Conservation (phyloP, 257 asterid species). For the Gentiana straminea region DNA sequence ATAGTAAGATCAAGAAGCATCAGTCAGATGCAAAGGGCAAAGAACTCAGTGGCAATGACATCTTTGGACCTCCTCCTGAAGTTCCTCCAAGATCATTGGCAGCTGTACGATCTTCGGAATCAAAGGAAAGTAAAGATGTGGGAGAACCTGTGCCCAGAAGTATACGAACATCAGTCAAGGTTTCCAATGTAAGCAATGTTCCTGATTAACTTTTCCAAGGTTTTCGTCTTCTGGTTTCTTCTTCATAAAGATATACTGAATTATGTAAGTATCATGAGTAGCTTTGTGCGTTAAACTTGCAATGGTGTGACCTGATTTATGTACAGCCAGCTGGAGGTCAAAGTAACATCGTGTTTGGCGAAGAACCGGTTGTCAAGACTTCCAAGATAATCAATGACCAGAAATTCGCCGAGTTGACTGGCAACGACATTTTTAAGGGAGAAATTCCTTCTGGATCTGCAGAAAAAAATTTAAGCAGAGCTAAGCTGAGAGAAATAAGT, state of each 20-base stretch:
- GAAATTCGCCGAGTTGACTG: constrained; percentile 79
- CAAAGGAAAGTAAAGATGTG: constrained; percentile 55
- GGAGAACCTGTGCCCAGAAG: constrained; percentile 70
- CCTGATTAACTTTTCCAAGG: neutral
- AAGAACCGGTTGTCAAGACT: constrained; percentile 52
- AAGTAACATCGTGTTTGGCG: constrained; percentile 72
- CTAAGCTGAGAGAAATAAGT: constrained; percentile 81
- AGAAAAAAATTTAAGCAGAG: constrained; percentile 74
- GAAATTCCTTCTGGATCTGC: constrained; percentile 62
- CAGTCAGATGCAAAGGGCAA: constrained; percentile 65
- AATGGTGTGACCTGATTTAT: too few relatives aligned
- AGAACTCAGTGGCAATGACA: constrained; percentile 86
- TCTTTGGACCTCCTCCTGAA: constrained; percentile 84
- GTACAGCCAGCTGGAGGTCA: constrained; percentile 93
- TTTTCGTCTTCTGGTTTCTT: neutral
- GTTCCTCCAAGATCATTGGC: constrained; percentile 51
- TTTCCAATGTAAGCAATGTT: constrained; percentile 65
- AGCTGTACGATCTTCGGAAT: constrained; percentile 37
- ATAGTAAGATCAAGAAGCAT: constrained; percentile 47
- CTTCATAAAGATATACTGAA: too few relatives aligned
- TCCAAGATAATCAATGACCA: constrained; percentile 71
- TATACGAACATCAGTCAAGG: constrained; percentile 80
- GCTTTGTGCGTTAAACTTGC: neutral
- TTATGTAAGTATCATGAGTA: too few relatives aligned
- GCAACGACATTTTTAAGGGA: constrained; percentile 84